Conservation (phyloP, 768 basidiomycete species). For the Albatrellus ellisii region DNA sequence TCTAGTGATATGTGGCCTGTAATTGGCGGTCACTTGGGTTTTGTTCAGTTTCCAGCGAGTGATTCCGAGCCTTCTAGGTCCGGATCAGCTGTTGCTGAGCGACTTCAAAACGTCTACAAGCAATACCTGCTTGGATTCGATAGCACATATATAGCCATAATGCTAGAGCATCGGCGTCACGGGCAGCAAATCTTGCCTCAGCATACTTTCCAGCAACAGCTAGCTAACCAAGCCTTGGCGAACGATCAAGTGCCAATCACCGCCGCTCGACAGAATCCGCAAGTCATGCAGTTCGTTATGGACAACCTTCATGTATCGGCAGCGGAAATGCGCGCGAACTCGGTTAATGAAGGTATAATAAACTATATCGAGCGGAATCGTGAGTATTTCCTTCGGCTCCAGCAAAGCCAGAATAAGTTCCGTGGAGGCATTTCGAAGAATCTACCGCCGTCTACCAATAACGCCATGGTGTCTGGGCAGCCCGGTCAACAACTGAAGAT, state of each 20-base stretch:
- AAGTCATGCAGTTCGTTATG: slow-evolving; percentile 1
- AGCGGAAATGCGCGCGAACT: slow-evolving; percentile 2
- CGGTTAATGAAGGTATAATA: background rate
- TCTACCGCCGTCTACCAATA: background rate
- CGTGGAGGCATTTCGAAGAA: background rate
- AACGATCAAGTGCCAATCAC: background rate
- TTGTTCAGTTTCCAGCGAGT: background rate
- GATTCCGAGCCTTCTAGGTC: background rate
- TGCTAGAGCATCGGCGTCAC: background rate
- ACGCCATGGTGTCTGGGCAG: background rate
- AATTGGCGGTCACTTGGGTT: background rate
- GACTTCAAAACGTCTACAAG: background rate
- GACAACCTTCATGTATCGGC: background rate
- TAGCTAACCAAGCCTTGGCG: background rate
- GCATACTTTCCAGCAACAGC: background rate
- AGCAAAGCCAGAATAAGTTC: slow-evolving; percentile 1
- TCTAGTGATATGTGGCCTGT: background rate
- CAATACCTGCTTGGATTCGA: background rate
- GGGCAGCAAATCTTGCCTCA: background rate
- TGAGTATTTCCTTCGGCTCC: background rate
- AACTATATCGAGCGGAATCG: slow-evolving; percentile 1
- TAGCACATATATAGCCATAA: background rate
- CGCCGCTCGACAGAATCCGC: background rate
- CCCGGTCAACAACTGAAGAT: background rate
- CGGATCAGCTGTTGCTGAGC: background rate